Percentiles rank a stretch among this genome's conserved stretches.
Evolutionary conservation across 192 early-diverging fungal genomes (phyloP).

Genomic region (Entomortierella lignicola): DNA sequence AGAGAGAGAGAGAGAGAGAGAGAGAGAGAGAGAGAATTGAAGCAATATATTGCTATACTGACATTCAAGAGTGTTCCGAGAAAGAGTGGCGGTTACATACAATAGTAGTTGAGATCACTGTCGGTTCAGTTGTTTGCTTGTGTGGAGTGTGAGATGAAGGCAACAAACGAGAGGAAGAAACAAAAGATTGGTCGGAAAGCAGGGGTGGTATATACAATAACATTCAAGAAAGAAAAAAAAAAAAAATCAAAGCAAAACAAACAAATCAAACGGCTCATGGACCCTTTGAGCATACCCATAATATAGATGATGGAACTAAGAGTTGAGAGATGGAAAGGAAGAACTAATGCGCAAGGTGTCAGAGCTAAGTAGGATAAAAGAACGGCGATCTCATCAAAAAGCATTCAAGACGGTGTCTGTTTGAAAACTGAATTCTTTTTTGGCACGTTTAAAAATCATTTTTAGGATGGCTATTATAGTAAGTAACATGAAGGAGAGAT

Average conservation of each 20-base stretch:
- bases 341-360: neutral
- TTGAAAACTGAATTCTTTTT: neutral
- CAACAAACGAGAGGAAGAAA: too few relatives aligned
- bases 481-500: neutral
- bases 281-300: too few relatives aligned
- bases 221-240: too few relatives aligned
- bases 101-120: neutral
- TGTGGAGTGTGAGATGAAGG: too few relatives aligned
- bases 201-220: too few relatives aligned
- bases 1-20: conserved; percentile 2
- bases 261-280: too few relatives aligned
- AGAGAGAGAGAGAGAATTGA: neutral
- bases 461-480: neutral
- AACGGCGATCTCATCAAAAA: neutral
- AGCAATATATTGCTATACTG: neutral
- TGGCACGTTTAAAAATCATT: conserved; percentile 1
- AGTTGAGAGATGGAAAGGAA: neutral
- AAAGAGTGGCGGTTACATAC: neutral
- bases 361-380: neutral
- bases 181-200: too few relatives aligned
- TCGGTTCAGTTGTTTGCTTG: too few relatives aligned
- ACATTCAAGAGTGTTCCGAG: neutral
- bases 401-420: neutral
- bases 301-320: too few relatives aligned
- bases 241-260: too few relatives aligned